These are phyloP conservation scores for Xylariaceae sp. DNA, from an alignment of 2,329 filamentous ascomycete genomes.

Conservation along the genomic window DNA sequence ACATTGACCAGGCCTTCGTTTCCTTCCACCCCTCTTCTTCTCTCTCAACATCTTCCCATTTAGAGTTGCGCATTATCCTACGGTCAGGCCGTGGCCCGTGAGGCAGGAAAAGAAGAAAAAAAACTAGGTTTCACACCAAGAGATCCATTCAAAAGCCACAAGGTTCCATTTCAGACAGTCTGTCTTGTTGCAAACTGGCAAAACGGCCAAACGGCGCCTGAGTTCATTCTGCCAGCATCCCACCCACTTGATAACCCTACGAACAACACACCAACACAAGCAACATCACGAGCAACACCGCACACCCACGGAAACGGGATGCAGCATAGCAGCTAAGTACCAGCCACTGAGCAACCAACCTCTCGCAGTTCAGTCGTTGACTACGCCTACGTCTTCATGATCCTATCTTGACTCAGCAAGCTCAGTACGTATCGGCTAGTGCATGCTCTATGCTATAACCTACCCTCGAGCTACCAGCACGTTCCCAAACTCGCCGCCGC, in stretches of 20 bases:
- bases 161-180: too few species aligned
- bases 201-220: too few species aligned
- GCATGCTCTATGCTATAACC: not conserved
- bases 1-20: not conserved
- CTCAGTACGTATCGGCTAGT: not conserved
- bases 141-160: too few species aligned
- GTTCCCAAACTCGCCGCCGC: not conserved
- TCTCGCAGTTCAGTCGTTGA: not conserved
- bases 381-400: constrained; percentile 17
- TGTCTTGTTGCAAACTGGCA: too few species aligned
- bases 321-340: not conserved
- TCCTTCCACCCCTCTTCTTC: not conserved
- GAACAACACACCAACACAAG: too few species aligned
- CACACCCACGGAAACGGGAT: not conserved
- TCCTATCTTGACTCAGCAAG: constrained; percentile 10
- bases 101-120: too few species aligned
- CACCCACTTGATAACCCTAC: too few species aligned
- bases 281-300: not conserved
- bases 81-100: too few species aligned
- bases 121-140: too few species aligned
- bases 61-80: not conserved
- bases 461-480: not conserved
- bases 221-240: too few species aligned
- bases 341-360: not conserved
- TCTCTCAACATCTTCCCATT: not conserved